A percentile compares a stretch with the other conserved stretches of the same genome.
phyloP scores from a whole-genome alignment of 352 stramenopile species.

The Thalassiosira livingstoniorum region DNA sequence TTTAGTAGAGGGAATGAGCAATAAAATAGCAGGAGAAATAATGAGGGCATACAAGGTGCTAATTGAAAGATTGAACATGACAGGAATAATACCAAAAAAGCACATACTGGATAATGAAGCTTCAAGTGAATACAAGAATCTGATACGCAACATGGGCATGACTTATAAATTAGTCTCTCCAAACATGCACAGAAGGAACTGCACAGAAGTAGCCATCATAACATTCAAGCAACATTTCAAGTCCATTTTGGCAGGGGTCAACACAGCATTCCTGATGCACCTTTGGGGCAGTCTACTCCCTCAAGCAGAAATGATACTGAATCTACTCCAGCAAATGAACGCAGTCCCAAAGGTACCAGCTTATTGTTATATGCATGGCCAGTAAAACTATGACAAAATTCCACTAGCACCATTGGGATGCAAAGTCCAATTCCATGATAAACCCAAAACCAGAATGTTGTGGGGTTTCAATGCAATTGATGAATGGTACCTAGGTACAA shows the following conservation, averaged over 20 bases:
- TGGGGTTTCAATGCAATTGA: constrained; percentile 9
- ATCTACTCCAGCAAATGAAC: constrained; percentile 41
- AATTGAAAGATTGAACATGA: constrained; percentile 8
- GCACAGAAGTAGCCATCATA: constrained; percentile 61
- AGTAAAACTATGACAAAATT: constrained; percentile 49
- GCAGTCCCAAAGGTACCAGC: background rate
- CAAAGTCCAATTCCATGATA: constrained; percentile 50
- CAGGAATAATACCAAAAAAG: constrained; percentile 16
- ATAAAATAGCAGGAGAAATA: constrained; percentile 28
- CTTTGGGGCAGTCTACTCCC: constrained; percentile 53
- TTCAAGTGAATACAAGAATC: constrained; percentile 26
- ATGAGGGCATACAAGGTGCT: constrained; percentile 41
- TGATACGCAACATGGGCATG: constrained; percentile 18
- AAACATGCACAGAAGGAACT: constrained; percentile 53
- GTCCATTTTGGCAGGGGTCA: constrained; percentile 28
- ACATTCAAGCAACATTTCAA: constrained; percentile 73
- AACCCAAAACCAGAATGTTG: constrained; percentile 16
- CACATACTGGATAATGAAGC: constrained; percentile 63
- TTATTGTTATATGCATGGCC: constrained; percentile 4
- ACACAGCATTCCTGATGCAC: constrained; percentile 47
- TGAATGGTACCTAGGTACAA: constrained; percentile 62
- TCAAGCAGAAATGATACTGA: constrained; percentile 52
- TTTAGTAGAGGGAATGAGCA: constrained; percentile 47
- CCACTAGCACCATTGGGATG: constrained; percentile 58
- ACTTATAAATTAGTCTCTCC: constrained; percentile 44